Evolutionary conservation across 805 yeast genomes (phyloP), one percentile per base, ranked within the genome.

Genomic region (Kodamaea leandrae): DNA sequence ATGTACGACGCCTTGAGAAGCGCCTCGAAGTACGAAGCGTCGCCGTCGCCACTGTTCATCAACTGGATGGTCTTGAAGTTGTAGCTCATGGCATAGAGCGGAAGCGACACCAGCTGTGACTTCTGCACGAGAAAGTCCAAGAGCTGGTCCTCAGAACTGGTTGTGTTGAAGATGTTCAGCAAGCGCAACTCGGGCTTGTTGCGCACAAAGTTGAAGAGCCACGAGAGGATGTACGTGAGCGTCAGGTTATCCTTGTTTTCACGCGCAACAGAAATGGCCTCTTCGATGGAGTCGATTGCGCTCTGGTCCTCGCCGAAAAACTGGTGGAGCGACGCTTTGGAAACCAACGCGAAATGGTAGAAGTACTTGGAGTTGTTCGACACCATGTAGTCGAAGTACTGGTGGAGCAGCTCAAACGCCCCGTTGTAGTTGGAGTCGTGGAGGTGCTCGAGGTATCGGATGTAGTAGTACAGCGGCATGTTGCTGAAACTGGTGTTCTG

Each of bases 201-300:
- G 45, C 78, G 78, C 53, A 86, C 70, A 50, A 83, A 86, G 47
- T 82, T 76, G 49, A 80, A 79, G 1, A 87, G 66, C 89, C 93
- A 84, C 7, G 87, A 72, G 37, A 88, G 64, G 12, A 88, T 72
- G 50, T 80, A 80, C 19, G 86, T 83, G 30, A 88, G 68, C 18
- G 95, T 86, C 10, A 73, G 68, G 41, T 77, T 71, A 58, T 90
- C 96, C 46, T 81, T 81, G 51, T 83, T 82, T 52, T 89, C 96
- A 49, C 96, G 68, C 0, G 96, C 96, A 2, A 89, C 88, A 5
- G 84, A 71, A 2, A 88, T 83, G 0, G 96, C 93, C 57, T 89
- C 96, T 47, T 84, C 87, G 6, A 88, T 84, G 1, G 95, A 83
- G 48, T 82, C 72, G 10, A 87, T 57, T 0, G 96, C 95, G 44